These are phyloP conservation scores for Hypoxylon rickii DNA, from an alignment of 495 filamentous ascomycete species.

Conservation along the genomic window DNA sequence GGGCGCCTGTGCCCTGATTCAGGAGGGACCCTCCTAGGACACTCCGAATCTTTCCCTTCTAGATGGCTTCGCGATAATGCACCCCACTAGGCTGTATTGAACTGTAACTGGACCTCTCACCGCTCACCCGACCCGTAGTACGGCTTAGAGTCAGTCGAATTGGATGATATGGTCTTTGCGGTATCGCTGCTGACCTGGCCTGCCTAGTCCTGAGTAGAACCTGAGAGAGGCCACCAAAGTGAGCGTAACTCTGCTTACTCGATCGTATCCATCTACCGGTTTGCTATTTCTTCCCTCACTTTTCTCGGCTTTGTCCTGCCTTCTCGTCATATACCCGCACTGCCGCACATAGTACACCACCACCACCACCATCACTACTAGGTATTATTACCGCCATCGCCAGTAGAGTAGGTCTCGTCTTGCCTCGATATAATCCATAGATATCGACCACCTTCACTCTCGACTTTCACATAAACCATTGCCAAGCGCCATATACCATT, in stretches of 20 bases:
- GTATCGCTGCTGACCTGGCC: constrained; percentile 29
- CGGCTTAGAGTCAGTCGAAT: constrained; percentile 6
- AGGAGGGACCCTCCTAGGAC: constrained; percentile 6
- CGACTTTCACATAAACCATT: background rate
- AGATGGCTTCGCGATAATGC: constrained; percentile 13
- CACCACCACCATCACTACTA: no score
- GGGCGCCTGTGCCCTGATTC: constrained; percentile 16
- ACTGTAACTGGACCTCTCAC: no score
- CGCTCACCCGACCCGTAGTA: constrained; percentile 15
- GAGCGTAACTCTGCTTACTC: constrained; percentile 28
- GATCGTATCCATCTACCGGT: constrained; percentile 24
- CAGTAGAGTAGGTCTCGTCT: constrained; percentile 17
- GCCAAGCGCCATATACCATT: background rate
- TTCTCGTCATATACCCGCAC: constrained; percentile 24
- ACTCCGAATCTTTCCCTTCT: constrained; percentile 16
- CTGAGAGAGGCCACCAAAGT: constrained; percentile 13
- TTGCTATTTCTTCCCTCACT: constrained; percentile 9
- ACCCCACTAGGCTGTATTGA: constrained; percentile 9
- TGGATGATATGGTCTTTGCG: constrained; percentile 10
- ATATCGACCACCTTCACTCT: constrained; percentile 8
- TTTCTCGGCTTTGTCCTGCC: constrained; percentile 8
- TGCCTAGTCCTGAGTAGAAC: constrained; percentile 17
- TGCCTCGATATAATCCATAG: constrained; percentile 9
- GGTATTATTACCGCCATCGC: no score
- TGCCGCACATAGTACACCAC: constrained; percentile 9